A percentile compares a stretch with the other conserved stretches of the same genome.
These are phyloP conservation scores for Fusarium scirpi DNA, from an alignment of 2,329 filamentous ascomycete species.

Conservation along the genomic window DNA sequence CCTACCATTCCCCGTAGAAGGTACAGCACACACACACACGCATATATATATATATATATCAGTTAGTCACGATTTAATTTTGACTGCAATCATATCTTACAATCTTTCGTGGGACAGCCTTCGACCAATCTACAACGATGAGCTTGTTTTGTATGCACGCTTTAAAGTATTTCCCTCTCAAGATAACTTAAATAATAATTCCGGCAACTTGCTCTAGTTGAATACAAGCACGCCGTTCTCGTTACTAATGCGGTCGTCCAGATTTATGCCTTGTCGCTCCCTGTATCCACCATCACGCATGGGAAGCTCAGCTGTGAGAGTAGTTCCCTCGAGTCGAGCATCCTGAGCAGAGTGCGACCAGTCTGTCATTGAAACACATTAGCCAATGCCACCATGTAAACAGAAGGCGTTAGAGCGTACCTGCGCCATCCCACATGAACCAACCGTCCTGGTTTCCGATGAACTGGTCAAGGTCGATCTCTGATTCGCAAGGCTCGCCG, in stretches of 20 bases:
- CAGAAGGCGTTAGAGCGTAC: background rate
- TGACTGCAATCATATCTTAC: too few species aligned
- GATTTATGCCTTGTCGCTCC: background rate
- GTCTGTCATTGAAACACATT: background rate
- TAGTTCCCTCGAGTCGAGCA: background rate
- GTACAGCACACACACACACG: too few species aligned
- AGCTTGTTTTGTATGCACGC: too few species aligned
- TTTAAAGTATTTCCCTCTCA: too few species aligned
- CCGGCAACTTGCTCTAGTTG: background rate
- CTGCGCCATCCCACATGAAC: background rate
- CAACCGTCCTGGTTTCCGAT: background rate
- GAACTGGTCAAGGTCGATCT: background rate
- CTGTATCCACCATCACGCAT: background rate
- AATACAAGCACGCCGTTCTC: background rate
- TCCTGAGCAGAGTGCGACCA: background rate
- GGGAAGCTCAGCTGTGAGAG: background rate
- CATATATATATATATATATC: too few species aligned
- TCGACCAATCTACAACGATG: too few species aligned
- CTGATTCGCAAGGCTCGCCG: background rate
- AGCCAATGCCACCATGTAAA: accelerated
- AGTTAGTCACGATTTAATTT: too few species aligned
- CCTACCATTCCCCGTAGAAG: too few species aligned
- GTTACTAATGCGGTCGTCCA: background rate
- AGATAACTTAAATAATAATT: too few species aligned
- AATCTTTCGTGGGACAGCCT: too few species aligned